Evolutionary conservation across 169 alveolate species (phyloP), one percentile per base, ranked within the genome.

Genomic region (Cryptosporidium parvum): DNA sequence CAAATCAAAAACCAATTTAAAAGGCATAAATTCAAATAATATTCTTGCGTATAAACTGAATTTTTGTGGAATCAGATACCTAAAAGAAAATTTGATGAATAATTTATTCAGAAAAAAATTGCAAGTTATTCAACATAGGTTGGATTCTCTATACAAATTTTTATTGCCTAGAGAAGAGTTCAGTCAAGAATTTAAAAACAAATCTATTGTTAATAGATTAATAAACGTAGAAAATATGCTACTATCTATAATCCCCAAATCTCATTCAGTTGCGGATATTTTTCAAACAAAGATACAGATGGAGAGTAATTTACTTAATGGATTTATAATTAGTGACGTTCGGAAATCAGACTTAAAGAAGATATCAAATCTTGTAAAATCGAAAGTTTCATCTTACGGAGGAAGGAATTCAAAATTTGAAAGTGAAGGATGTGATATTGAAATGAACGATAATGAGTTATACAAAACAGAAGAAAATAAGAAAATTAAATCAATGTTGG

Each of bases 351-450:
- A 80, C 35, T 39, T 80, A 42, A 80, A 80, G 31, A 80, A 80
- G 62, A 80, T 80, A 14, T 59, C 73, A 37, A 80, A 80, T 80
- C 75, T 80, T 5, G 89, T 80, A 0, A 80, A 65, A 23, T 80
- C 89, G 18, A 80, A 65, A 35, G 75, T 80, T 12, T 80, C 80
- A 56, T 73, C 70, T 12, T 35, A 18, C 14, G 33, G 37, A 53
- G 86, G 86, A 31, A 73, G 65, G 37, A 35, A 48, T 58, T 52
- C 52, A 53, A 73, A 73, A 16, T 16, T 14, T 12, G 70, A 59
- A 31, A 53, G 37, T 3, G 86, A 73, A 8, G 39, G 61, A 35
- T 14, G n/a, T 8, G 31, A 73, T 7, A 9, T 2, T 35, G 42
- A 73, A 18, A 33, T 37, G 3, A 53, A 18, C 6, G 86, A 73